Percentiles rank a stretch among this genome's conserved stretches.
Conservation (phyloP, 164 flowering plant genomes). For the Macadamia integrifolia region DNA sequence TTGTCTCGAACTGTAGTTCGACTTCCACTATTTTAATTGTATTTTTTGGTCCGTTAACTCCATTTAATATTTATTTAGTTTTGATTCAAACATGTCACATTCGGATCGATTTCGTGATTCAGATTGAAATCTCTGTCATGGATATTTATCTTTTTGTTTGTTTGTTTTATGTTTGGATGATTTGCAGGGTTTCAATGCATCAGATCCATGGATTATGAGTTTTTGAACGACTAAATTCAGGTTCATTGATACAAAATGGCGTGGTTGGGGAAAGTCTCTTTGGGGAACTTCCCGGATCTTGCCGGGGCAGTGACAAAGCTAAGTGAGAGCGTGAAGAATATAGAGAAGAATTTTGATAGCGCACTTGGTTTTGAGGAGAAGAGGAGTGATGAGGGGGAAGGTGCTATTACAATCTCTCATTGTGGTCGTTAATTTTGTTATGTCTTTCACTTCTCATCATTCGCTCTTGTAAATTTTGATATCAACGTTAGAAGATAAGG, state of each 20-base stretch:
- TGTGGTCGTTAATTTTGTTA: background rate
- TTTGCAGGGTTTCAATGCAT: conserved; percentile 17
- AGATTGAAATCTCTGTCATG: too few relatives aligned
- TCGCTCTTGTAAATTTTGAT: too few relatives aligned
- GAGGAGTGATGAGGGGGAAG: conserved; percentile 53
- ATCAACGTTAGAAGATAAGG: too few relatives aligned
- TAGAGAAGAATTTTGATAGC: conserved; percentile 93
- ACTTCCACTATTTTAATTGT: too few relatives aligned
- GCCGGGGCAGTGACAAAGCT: conserved; percentile 95
- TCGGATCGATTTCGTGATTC: too few relatives aligned
- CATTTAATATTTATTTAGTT: too few relatives aligned
- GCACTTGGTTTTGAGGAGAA: conserved; percentile 95
- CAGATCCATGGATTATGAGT: conserved; percentile 13
- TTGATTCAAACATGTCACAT: too few relatives aligned
- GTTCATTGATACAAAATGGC: conserved; percentile 46
- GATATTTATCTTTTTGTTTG: too few relatives aligned
- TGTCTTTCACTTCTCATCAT: too few relatives aligned
- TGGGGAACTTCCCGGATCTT: conserved; percentile 89
- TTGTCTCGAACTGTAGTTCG: too few relatives aligned
- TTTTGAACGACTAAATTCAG: conserved; percentile 10
- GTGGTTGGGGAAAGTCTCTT: conserved; percentile 88
- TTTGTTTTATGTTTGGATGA: background rate
- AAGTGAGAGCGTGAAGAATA: conserved; percentile 96
- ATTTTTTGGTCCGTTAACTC: too few relatives aligned
- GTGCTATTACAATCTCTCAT: conserved; percentile 23